Base-by-base conservation (phyloP, 768 basidiomycete species). In the Mrakia blollopis region DNA sequence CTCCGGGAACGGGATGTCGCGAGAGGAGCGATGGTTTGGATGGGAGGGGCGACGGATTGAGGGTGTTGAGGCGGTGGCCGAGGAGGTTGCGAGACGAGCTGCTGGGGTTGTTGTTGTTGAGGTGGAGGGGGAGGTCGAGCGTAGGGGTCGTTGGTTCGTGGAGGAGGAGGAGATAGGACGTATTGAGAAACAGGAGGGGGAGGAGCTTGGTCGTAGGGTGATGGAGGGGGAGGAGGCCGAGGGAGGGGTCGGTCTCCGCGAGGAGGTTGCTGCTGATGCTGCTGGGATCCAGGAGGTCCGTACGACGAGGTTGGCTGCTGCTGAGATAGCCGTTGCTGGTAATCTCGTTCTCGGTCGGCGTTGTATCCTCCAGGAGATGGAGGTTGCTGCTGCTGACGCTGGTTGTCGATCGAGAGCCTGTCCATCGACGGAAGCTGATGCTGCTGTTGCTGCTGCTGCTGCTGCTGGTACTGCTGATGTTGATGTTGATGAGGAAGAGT, bases 111-210 rank as follows among this genome's bases (percentile, higher is more conserved):
- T 65, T 65, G 68, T 73, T 79, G 79, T 25, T 78, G 79, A 61
- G 81, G 80, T 14, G 75, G 71, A 28, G 80, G 79, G 11, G 80
- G 79, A 63, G 78, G 77, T 28, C 80, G 78, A 73, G 78, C 74
- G 75, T 81, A 82, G 35, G 80, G 74, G 18, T 81, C 80, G 3
- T 23, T 35, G 25, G 70, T 30, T n/a, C 79, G 68, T 71, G 74
- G 30, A 44, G 73, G 11, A 18, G 47, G 70, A 75, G 69, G 79
- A 63, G 65, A 62, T 14, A 14, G 44, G 70, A 72, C 21, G 68
- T 74, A 6, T 57, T 79, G 79, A 0, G 79, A 75, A 9, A 78
- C 78, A 13, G 62, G 76, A 16, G 78, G 79, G 10, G 62, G 76
- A 32, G 50, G 63, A 44, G 60, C 37, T 50, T 67, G 44, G 9